Evolutionary conservation across 345 rosid species (phyloP), one percentile per base, ranked within the genome.

Genomic region (Pelargonium nanum): DNA sequence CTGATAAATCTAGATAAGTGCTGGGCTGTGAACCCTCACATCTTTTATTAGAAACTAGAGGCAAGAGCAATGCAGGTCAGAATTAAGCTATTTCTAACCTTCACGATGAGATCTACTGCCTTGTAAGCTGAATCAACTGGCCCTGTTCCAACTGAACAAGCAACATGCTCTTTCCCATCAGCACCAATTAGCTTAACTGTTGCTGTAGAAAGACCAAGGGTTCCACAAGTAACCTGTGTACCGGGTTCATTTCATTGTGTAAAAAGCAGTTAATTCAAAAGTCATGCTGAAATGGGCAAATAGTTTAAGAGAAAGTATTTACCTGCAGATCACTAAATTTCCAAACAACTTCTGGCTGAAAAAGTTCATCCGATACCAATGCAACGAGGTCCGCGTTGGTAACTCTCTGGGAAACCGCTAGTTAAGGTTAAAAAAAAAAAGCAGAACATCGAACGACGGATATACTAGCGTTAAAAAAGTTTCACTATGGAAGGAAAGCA

Each of bases 111-210:
- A 78, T 89, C 86, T 22, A 89, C 74, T 65, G 99, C 99, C 75
- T 89, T 93, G 80, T 89, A 93, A n/a, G 90, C 97, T 40, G 97
- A 85, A 82, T 93, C 99, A 24, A 93, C 96, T 17, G 99, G 97
- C 15, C 99, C 99, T 62, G 85, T 70, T 67, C 99, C 99, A 23
- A 86, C 74, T 53, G 99, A 75, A 68, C 97, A 93, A 56, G 95
- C 92, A 63, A 81, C 58, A 63, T 78, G 85, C 71, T 85, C 89
- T 59, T 70, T 60, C 50, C 99, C 99, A 65, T 80, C 74, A 65
- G 83, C 81, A 60, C 61, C 70, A 64, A 80, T 55, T 57, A 93
- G 96, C 72, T 93, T 89, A 53, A 93, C 96, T 8, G 99, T 89
- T 56, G 96, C 95, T 12, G 97, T 93, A 40, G 92, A 84, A 51